Percentiles rank a stretch among this genome's conserved stretches.
Conservation (phyloP, 306 rosid genomes). For the Urtica urens region DNA sequence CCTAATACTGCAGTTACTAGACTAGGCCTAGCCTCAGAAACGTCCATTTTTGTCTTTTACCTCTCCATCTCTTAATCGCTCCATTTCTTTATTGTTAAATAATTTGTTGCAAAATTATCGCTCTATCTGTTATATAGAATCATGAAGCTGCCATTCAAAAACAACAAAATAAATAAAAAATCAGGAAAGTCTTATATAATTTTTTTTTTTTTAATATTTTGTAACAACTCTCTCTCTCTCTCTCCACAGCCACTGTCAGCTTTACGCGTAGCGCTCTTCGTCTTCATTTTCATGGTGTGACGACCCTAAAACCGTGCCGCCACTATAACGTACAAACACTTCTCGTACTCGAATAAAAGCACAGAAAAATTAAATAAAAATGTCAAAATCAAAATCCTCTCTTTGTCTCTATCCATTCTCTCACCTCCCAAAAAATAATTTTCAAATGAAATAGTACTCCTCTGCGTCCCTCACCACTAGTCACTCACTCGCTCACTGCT, state of each 20-base stretch:
- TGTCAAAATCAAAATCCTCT: conserved; percentile 8
- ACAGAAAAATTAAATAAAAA: neutral
- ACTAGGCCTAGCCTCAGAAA: no score
- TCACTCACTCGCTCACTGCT: no score
- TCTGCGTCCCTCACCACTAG: neutral
- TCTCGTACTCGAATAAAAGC: conserved; percentile 1
- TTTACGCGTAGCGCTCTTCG: neutral
- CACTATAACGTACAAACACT: no score
- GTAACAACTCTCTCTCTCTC: conserved; percentile 1
- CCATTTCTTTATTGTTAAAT: no score
- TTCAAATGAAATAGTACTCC: neutral
- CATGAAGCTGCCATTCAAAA: no score
- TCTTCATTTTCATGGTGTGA: conserved; percentile 30
- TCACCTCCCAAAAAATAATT: conserved; percentile 9
- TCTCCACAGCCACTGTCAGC: conserved; percentile 10
- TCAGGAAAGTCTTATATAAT: neutral
- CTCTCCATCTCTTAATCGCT: no score
- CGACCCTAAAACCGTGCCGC: conserved; percentile 22
- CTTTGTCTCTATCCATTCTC: conserved; percentile 1
- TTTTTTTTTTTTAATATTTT: neutral
- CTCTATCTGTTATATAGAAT: no score
- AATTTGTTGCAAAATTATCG: no score
- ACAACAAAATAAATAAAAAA: no score
- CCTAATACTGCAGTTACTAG: no score
- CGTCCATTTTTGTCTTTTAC: no score